Evolutionary conservation across 2,329 filamentous ascomycete genomes (phyloP).

Genomic region (Pseudogymnoascus sp.): DNA sequence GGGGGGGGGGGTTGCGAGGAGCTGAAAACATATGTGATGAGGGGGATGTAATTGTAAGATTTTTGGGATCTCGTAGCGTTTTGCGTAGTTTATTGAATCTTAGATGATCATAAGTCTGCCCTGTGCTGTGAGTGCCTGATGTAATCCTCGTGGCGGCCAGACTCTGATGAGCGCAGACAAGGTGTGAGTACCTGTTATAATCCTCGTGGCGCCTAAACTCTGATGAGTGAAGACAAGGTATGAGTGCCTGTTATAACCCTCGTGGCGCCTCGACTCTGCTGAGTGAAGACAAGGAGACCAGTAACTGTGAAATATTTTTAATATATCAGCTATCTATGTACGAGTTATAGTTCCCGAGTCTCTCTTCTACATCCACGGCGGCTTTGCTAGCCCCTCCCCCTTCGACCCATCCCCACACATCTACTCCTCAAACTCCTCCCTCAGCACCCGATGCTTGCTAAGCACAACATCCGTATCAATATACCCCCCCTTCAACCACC

Average conservation of each 20-base stretch:
- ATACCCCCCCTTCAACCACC: constrained; percentile 84
- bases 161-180: neutral
- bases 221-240: too few relatives aligned
- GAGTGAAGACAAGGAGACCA: neutral
- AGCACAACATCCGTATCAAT: constrained; percentile 58
- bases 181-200: neutral
- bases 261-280: neutral
- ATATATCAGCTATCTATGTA: neutral
- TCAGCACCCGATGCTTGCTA: constrained; percentile 37
- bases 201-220: neutral
- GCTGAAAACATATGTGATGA: neutral
- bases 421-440: neutral
- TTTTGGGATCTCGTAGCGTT: neutral
- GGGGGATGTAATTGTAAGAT: neutral
- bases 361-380: neutral
- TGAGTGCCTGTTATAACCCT: neutral
- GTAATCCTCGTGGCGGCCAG: neutral
- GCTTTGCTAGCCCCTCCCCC: neutral
- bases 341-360: neutral
- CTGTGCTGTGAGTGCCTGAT: neutral
- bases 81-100: neutral
- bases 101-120: neutral
- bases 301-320: neutral
- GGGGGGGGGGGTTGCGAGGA: neutral
- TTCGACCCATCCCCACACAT: neutral